Base-by-base conservation (phyloP, 805 yeast genomes). In the Candida mattraensis region DNA sequence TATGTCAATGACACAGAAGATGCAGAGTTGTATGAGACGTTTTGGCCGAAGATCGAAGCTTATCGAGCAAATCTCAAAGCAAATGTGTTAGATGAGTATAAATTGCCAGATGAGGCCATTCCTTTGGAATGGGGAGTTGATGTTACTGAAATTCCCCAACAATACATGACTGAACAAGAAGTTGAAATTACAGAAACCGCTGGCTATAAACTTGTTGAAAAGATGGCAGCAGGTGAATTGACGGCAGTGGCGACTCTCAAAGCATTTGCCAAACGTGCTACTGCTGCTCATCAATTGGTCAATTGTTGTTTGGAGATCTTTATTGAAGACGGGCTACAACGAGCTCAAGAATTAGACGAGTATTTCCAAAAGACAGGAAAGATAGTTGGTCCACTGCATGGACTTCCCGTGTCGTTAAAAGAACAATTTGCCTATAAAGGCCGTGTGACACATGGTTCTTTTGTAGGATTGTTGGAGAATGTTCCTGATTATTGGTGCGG, bases 341-440 rank as follows among this genome's bases (percentile, higher is more conserved):
- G 72, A 30, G 78, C 78, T 3, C 42, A 67, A 42, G 73, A 69
- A 46, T 61, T 76, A 38, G 85, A 80, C 60, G 74, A 71, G 3
- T 67, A 67, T 45, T 61, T 58, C 39, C 51, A 52, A 15, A 62
- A 65, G 31, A 64, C 69, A 34, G 76, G 76, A 3, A 57, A 69
- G 33, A 60, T 74, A 0, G 55, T 73, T 16, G 79, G 79, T 31
- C 78, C 82, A 1, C 62, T 79, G 35, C 83, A 81, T 28, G 85
- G 85, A 3, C 56, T 79, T 45, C 83, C 85, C 4, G 61, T 79
- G 30, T 75, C 83, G 1, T 57, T 79, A 38, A 80, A 79, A 52
- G 85, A 79, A 46, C 78, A 78, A 29, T 68, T 64, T 45, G 60
- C 63, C 34, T 67, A 69, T 37, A 63, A 56, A 27, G 82, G 80